Evolutionary conservation across 441 rosid genomes (phyloP).

Genomic region (Euphorbia celastroides): DNA sequence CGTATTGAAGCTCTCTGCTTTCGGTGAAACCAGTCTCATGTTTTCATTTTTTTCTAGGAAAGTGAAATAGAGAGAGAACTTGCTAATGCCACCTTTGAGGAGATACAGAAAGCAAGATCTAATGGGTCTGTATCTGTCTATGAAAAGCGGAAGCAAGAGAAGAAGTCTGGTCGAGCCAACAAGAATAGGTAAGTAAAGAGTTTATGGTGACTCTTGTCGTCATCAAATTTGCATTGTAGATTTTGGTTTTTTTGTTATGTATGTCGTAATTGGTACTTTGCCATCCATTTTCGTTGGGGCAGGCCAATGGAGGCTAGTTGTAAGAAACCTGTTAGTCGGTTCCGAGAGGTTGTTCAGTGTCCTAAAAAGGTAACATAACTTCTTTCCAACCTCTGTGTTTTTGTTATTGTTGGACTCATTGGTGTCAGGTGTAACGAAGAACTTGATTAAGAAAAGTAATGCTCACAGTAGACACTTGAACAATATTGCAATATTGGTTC

Average conservation of each 20-base stretch:
- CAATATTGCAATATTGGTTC: neutral
- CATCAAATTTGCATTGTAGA: slow-evolving; percentile 4
- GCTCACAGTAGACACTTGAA: neutral
- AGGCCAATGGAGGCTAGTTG: slow-evolving; percentile 73
- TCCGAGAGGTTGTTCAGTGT: slow-evolving; percentile 63
- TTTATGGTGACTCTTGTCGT: neutral
- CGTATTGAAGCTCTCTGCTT: neutral
- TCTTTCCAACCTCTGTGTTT: neutral
- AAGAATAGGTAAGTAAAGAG: slow-evolving; percentile 35
- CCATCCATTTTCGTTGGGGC: slow-evolving; percentile 1
- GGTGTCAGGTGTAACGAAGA: neutral
- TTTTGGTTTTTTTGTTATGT: neutral
- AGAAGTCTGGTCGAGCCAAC: slow-evolving; percentile 37
- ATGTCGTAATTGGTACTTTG: slow-evolving; percentile 10
- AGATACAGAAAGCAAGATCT: slow-evolving; percentile 59
- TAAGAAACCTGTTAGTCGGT: slow-evolving; percentile 67
- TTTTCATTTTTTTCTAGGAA: slow-evolving; percentile 28
- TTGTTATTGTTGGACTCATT: neutral
- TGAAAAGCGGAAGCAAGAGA: slow-evolving; percentile 31
- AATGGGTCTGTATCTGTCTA: slow-evolving; percentile 53
- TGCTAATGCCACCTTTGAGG: slow-evolving; percentile 69
- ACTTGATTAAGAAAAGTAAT: neutral
- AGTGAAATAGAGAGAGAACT: slow-evolving; percentile 53
- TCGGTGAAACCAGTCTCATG: neutral
- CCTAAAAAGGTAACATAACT: slow-evolving; percentile 53